These are phyloP conservation scores for Cucurbita ficifolia DNA, from an alignment of 306 rosid genomes.

Conservation along the genomic window DNA sequence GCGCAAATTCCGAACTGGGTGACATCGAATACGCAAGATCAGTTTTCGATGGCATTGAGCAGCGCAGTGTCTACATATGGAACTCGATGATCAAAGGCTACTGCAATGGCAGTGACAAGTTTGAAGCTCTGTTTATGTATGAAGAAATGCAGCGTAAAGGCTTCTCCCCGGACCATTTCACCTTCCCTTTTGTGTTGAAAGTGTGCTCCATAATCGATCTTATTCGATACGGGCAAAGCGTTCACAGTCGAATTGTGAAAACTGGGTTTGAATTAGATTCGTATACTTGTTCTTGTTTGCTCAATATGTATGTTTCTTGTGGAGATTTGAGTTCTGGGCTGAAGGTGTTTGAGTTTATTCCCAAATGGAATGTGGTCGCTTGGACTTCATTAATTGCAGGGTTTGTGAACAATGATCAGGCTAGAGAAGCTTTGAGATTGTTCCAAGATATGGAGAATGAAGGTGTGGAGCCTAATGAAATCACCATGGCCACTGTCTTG, in stretches of 20 bases:
- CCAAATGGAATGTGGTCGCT: conserved; percentile 64
- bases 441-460: conserved; percentile 33
- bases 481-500: conserved; percentile 53
- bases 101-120: conserved; percentile 31
- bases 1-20: conserved; percentile 32
- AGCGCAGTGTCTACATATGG: conserved; percentile 52
- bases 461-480: conserved; percentile 52
- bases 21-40: conserved; percentile 38
- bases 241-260: conserved; percentile 42
- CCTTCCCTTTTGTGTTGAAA: conserved; percentile 65
- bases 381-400: conserved; percentile 69
- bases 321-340: conserved; percentile 17
- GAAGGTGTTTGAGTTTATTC: conserved; percentile 51
- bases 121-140: conserved; percentile 29
- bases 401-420: conserved; percentile 21
- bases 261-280: conserved; percentile 42
- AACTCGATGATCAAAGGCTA: conserved; percentile 60
- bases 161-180: conserved; percentile 47
- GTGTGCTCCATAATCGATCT: conserved; percentile 24
- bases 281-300: conserved; percentile 44
- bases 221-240: conserved; percentile 27
- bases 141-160: conserved; percentile 42
- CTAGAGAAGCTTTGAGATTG: conserved; percentile 29
- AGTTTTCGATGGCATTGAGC: conserved; percentile 30
- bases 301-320: conserved; percentile 41